Conservation (phyloP, 192 early-diverging fungal species). For the Entomortierella chlamydospora region DNA sequence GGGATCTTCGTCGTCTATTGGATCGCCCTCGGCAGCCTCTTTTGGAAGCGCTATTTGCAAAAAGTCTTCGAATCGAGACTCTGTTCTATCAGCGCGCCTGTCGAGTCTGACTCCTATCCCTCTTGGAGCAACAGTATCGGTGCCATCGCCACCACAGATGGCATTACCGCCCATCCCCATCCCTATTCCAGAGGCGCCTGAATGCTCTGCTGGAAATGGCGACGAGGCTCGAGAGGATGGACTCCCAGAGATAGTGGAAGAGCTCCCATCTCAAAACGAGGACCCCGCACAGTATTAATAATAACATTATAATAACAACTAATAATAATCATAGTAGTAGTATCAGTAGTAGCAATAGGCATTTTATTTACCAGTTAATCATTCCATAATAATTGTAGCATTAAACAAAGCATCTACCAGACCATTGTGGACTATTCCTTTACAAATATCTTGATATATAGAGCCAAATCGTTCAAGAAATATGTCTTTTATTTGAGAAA, state of each 20-base stretch:
- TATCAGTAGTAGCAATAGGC: no score
- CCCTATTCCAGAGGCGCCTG: neutral
- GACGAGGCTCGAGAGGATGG: neutral
- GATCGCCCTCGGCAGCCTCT: neutral
- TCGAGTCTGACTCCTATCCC: slow-evolving; percentile 22
- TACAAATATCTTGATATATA: no score
- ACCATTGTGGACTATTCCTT: no score
- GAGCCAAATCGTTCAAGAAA: no score
- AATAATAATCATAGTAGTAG: neutral
- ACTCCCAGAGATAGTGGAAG: neutral
- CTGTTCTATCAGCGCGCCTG: slow-evolving; percentile 10
- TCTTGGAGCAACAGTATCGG: neutral
- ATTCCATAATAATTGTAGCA: no score
- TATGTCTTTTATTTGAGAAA: no score
- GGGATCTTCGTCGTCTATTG: slow-evolving; percentile 15
- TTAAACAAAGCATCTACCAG: no score
- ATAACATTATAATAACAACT: neutral
- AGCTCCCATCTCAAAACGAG: neutral
- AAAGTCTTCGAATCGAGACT: slow-evolving; percentile 14
- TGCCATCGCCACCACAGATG: slow-evolving; percentile 30
- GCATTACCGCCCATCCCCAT: slow-evolving; percentile 35
- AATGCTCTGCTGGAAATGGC: neutral
- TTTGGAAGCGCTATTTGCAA: slow-evolving; percentile 16
- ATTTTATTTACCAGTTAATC: no score
- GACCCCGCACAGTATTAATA: no score